Evolutionary conservation across 495 filamentous ascomycete species (phyloP).

Genomic region (Terfezia boudieri): DNA sequence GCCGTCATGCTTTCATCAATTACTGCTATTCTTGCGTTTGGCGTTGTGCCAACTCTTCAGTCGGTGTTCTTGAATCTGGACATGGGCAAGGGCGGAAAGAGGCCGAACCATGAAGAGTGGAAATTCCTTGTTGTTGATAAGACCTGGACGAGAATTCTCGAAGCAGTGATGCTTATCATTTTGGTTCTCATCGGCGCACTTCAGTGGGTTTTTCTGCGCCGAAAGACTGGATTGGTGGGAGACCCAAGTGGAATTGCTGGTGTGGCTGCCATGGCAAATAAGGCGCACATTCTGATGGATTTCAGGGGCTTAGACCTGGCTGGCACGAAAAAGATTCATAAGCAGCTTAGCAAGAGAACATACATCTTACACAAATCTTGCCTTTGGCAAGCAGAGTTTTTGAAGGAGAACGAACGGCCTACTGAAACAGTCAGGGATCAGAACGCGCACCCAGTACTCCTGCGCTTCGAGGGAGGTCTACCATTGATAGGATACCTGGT

Average conservation of each 20-base stretch:
- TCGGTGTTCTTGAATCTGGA: slow-evolving; percentile 33
- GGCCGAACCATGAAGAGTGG: neutral
- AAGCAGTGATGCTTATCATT: slow-evolving; percentile 26
- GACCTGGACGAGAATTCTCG: slow-evolving; percentile 37
- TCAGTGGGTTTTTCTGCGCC: slow-evolving; percentile 31
- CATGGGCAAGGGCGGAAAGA: slow-evolving; percentile 23
- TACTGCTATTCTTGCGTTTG: slow-evolving; percentile 38
- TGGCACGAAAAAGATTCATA: slow-evolving; percentile 39
- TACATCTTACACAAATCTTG: slow-evolving; percentile 49
- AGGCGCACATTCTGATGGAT: slow-evolving; percentile 48
- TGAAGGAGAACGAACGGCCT: slow-evolving; percentile 19
- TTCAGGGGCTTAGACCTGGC: slow-evolving; percentile 50
- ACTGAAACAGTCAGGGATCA: slow-evolving; percentile 25
- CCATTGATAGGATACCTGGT: slow-evolving; percentile 35
- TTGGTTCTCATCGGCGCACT: slow-evolving; percentile 32
- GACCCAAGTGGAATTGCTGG: slow-evolving; percentile 56
- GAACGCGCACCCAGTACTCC: slow-evolving; percentile 48
- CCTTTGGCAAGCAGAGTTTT: slow-evolving; percentile 32
- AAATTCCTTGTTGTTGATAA: slow-evolving; percentile 32
- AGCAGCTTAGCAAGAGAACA: slow-evolving; percentile 36
- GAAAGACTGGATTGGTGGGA: slow-evolving; percentile 39
- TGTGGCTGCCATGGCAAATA: slow-evolving; percentile 49
- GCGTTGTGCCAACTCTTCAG: slow-evolving; percentile 37
- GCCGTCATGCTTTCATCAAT: slow-evolving; percentile 41
- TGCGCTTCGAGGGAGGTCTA: slow-evolving; percentile 34